phyloP scores from a whole-genome alignment of 192 early-diverging fungal genomes.

The Diversispora epigaea region DNA sequence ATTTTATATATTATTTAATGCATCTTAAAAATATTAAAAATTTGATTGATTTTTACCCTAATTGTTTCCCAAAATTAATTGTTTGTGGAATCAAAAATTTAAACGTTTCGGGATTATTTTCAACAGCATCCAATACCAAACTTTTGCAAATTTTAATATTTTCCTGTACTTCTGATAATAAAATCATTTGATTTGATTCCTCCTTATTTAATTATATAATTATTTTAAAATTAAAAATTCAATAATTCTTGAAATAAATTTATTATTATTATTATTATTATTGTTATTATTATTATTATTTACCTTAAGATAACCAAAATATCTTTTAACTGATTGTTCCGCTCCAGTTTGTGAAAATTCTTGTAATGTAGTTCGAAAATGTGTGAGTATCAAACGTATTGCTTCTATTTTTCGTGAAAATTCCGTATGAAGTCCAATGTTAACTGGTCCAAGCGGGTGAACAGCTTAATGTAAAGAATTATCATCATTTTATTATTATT shows the following conservation, averaged over 20 bases:
- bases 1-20: no score
- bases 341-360: neutral
- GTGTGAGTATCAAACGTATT: conserved; percentile 2
- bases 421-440: conserved; percentile 2
- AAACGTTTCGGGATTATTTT: neutral
- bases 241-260: neutral
- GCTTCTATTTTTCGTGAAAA: conserved; percentile 10
- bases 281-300: neutral
- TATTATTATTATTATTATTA: neutral
- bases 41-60: neutral
- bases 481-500: neutral
- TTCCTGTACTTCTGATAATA: conserved; percentile 13
- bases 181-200: neutral
- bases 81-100: conserved; percentile 14
- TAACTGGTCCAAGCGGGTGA: conserved; percentile 25
- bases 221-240: neutral
- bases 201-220: conserved; percentile 12
- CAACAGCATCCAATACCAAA: conserved; percentile 14
- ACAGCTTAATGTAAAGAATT: neutral
- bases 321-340: neutral
- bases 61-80: neutral
- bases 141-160: conserved; percentile 19
- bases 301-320: neutral
- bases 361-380: neutral
- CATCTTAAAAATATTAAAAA: no score